A percentile compares a stretch with the other conserved stretches of the same genome.
phyloP scores from a whole-genome alignment of 257 asterid genomes.

The Solanum corneliomulleri region DNA sequence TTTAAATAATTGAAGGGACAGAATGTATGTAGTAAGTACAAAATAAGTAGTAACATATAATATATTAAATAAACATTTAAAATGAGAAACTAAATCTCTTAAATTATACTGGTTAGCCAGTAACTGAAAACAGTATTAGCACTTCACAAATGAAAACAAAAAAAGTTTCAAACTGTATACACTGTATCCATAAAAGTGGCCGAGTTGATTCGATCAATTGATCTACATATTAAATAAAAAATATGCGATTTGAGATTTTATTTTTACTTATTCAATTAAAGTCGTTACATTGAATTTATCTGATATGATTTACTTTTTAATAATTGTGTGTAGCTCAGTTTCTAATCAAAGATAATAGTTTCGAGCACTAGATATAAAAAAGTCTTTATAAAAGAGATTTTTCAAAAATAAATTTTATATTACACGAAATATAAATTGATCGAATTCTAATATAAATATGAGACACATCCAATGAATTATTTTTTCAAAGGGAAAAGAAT shows the following conservation, averaged over 20 bases:
- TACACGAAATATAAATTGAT: rapidly evolving
- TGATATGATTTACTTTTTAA: neutral
- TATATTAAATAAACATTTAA: neutral
- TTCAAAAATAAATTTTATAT: no score
- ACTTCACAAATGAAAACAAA: no score
- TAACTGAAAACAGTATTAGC: neutral
- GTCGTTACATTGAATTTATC: neutral
- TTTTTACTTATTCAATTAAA: neutral
- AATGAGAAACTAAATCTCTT: neutral
- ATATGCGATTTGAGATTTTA: rapidly evolving
- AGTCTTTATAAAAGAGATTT: neutral
- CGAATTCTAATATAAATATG: neutral
- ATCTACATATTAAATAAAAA: neutral
- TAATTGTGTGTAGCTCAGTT: no score
- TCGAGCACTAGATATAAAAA: no score
- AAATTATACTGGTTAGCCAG: neutral
- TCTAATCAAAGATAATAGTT: no score
- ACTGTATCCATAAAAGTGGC: neutral
- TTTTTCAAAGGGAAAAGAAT: no score
- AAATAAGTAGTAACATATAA: neutral
- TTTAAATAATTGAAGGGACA: neutral
- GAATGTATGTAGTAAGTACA: neutral
- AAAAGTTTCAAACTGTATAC: neutral
- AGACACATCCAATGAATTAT: neutral
- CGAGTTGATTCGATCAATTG: neutral